Conservation (phyloP, 1,284 basidiomycete species). For the Neonothopanus nambi region DNA sequence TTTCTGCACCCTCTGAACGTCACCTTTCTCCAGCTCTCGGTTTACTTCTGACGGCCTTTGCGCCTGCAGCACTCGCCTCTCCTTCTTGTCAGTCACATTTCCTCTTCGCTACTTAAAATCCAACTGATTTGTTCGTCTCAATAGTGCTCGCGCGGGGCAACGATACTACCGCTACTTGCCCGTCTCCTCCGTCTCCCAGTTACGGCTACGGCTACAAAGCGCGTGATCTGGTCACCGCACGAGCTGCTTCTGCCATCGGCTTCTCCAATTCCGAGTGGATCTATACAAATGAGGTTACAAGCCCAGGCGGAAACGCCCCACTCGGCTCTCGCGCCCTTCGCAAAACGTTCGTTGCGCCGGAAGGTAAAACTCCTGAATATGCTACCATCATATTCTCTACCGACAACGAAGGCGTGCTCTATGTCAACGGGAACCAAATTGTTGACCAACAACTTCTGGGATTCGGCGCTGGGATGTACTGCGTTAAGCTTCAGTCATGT, state of each 20-base stretch:
- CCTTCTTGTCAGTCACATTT: too few species aligned
- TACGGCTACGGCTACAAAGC: too few species aligned
- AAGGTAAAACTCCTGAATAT: conserved; percentile 24
- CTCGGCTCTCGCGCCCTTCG: conserved; percentile 28
- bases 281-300: conserved; percentile 26
- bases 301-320: conserved; percentile 21
- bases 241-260: conserved; percentile 12
- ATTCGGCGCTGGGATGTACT: conserved; percentile 16
- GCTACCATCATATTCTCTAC: conserved; percentile 17
- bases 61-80: too few species aligned
- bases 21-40: too few species aligned
- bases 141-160: too few species aligned
- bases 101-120: too few species aligned
- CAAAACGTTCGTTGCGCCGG: conserved; percentile 25
- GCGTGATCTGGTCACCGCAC: not conserved
- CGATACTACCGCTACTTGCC: too few species aligned
- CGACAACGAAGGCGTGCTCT: conserved; percentile 15
- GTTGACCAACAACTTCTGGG: conserved; percentile 1
- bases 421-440: conserved; percentile 19
- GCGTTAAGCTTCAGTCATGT: conserved; percentile 15
- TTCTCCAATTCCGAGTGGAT: conserved; percentile 30
- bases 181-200: too few species aligned
- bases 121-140: too few species aligned
- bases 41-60: too few species aligned
- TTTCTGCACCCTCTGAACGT: too few species aligned